Conservation (phyloP, 257 asterid genomes). For the Solanum ossicruentum region DNA sequence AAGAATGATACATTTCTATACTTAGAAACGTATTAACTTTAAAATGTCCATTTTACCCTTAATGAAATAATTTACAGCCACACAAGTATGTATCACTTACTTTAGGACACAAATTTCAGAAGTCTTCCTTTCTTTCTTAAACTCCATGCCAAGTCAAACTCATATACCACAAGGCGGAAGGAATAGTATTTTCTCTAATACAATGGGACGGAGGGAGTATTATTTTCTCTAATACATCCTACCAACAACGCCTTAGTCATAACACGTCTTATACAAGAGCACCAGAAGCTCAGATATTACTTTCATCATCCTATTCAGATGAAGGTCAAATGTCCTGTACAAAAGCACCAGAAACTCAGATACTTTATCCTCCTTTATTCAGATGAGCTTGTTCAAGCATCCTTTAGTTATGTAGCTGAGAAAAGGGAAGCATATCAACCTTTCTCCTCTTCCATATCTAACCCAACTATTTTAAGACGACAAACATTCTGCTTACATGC, state of each 20-base stretch:
- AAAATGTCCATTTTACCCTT: no score
- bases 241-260: neutral
- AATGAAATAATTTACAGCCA: no score
- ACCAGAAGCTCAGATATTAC: neutral
- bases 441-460: neutral
- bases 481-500: neutral
- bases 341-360: neutral
- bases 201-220: neutral
- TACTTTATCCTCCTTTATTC: neutral
- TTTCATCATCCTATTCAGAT: neutral
- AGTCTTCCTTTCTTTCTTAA: no score
- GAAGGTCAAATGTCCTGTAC: neutral
- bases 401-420: neutral
- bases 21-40: no score
- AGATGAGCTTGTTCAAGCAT: neutral
- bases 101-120: no score
- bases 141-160: no score
- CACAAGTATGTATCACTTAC: no score
- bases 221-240: neutral
- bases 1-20: no score
- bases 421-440: neutral
- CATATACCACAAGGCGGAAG: no score
- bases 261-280: neutral
- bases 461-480: neutral
- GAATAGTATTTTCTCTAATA: no score